A percentile compares a stretch with the other conserved stretches of the same genome.
Conservation (phyloP, 1,139 yeast genomes). For the Torulaspora globosa region DNA sequence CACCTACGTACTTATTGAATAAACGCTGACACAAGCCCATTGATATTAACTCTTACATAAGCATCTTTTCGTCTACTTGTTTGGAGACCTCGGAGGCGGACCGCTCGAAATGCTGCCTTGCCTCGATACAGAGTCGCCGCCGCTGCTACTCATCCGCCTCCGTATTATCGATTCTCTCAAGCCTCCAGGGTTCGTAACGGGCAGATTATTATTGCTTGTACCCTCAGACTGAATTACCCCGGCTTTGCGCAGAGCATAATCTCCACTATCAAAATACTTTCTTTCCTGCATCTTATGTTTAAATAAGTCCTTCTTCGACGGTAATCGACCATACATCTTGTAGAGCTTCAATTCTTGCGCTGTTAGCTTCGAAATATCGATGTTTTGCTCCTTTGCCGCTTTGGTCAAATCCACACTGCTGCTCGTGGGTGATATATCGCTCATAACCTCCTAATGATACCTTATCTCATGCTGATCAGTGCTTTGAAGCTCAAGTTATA, state of each 20-base stretch:
- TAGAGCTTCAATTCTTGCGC: conserved; percentile 69
- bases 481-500: not conserved
- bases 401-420: conserved; percentile 27
- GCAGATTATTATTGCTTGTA: conserved; percentile 32
- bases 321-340: conserved; percentile 83
- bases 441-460: conserved; percentile 7
- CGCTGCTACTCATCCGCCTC: conserved; percentile 37
- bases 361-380: conserved; percentile 55
- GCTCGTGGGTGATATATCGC: conserved; percentile 32
- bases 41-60: conserved; percentile 1
- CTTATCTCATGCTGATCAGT: not conserved
- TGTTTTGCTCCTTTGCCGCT: conserved; percentile 20
- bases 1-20: not conserved
- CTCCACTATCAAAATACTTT: conserved; percentile 95
- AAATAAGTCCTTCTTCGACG: conserved; percentile 78
- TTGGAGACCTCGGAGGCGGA: conserved; percentile 37
- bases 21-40: not conserved
- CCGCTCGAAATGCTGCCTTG: conserved; percentile 38
- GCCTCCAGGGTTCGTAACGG: conserved; percentile 37
- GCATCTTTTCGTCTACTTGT: conserved; percentile 19
- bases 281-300: conserved; percentile 80
- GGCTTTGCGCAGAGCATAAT: conserved; percentile 85
- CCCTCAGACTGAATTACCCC: conserved; percentile 33
- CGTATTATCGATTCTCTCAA: conserved; percentile 36
- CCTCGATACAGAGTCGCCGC: conserved; percentile 32